These are phyloP conservation scores for Aspergillus fructus DNA, from an alignment of 2,329 filamentous ascomycete species.

Conservation along the genomic window DNA sequence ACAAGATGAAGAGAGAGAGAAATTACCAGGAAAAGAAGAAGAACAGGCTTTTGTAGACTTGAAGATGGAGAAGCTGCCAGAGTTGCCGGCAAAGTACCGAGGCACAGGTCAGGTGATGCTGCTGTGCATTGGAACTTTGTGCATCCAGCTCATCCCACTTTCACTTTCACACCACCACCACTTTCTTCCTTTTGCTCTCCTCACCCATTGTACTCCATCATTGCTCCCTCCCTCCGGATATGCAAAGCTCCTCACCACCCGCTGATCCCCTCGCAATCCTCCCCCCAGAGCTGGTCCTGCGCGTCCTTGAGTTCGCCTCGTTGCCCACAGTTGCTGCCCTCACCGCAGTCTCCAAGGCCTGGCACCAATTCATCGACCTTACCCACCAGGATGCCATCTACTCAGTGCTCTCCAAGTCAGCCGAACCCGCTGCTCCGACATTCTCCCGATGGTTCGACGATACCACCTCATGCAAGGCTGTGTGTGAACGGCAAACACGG, in stretches of 20 bases:
- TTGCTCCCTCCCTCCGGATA: neutral
- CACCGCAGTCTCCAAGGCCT: conserved; percentile 35
- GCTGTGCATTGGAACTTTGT: neutral
- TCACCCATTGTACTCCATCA: neutral
- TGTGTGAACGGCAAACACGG: conserved; percentile 43
- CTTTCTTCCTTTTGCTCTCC: neutral
- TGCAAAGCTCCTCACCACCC: neutral
- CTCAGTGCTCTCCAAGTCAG: conserved; percentile 36
- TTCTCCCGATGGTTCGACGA: conserved; percentile 38
- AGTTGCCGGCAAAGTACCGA: too few species aligned
- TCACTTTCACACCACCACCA: neutral
- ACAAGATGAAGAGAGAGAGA: neutral
- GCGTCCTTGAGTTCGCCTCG: conserved; percentile 40
- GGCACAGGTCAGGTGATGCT: too few species aligned
- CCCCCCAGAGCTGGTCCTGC: conserved; percentile 43
- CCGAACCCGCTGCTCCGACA: conserved; percentile 22
- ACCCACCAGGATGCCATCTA: conserved; percentile 46
- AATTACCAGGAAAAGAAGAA: neutral
- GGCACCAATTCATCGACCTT: conserved; percentile 45
- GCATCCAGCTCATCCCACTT: too few species aligned
- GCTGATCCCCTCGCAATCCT: conserved; percentile 32
- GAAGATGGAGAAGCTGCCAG: too few species aligned
- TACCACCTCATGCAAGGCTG: conserved; percentile 44
- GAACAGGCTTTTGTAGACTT: neutral
- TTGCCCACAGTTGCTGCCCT: conserved; percentile 37